Evolutionary conservation across 2,329 filamentous ascomycete genomes (phyloP), one percentile per base, ranked within the genome.

Genomic region (Celoporthe dispersa): DNA sequence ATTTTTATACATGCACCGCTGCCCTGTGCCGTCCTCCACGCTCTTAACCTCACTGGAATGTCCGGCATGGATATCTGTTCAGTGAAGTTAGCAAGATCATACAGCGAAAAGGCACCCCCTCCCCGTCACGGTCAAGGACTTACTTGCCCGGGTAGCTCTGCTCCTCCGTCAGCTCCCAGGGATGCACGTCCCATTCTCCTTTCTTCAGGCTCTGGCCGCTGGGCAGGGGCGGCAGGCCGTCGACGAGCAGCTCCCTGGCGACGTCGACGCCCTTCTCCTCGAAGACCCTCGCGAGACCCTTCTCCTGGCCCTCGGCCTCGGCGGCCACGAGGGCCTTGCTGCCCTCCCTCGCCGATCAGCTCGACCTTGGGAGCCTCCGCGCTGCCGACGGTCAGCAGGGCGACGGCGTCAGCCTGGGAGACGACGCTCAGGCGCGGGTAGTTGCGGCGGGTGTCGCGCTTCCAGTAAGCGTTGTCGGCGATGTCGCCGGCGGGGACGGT

Each of bases 381-480:
- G 82, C 91, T 97, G 74, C 96, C 96, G 60, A 98, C 90, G 37
- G 87, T 90, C 78, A 99, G 85, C 76, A 99, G 88, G 57, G 91
- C 92, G 33, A 96, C 96, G 66, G 94, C 90, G 80, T 98, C 92
- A 62, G 88, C 88, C 85, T 98, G 96, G 71, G 85, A 91, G 72
- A 99, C 88, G 61, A 93, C 90, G 78, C 92, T 95, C 69, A 92
- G 86, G 75, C 86, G 87, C 41, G 96, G 92, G 84, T 98, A 98
- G 77, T 86, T 87, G 77, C 96, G 89, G 76, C 96, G 92, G 72
- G 85, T 81, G 79, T 99, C 96, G 77, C 96, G 94, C 87, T 97
- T 97, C 94, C 94, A 99, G 85, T 98, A 97, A 51, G 94, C 90
- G 83, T 97, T 97, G 81, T 95, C 93, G 76, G 94, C 94, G 76